A percentile compares a stretch with the other conserved stretches of the same genome.
Evolutionary conservation across 768 basidiomycete species (phyloP).

Genomic region (Mrakia frigida): DNA sequence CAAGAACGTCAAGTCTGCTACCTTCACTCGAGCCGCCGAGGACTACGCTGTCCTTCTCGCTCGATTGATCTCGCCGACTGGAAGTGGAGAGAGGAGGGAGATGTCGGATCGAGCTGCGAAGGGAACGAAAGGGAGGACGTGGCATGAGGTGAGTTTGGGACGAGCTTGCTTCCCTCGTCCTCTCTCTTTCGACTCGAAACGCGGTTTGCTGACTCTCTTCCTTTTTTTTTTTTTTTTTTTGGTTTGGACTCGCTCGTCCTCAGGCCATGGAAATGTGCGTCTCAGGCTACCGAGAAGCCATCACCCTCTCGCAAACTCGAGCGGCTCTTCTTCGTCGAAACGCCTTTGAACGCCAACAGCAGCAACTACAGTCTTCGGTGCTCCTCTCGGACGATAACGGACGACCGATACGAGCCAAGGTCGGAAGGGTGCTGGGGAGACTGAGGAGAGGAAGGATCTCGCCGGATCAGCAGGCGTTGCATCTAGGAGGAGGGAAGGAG

Average conservation of each 20-base stretch:
- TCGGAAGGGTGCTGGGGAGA: conserved; percentile 25
- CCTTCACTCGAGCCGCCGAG: conserved; percentile 34
- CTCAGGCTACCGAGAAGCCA: conserved; percentile 43
- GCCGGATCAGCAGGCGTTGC: background rate
- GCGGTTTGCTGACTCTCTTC: background rate
- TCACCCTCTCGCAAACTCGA: conserved; percentile 29
- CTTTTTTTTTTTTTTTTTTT: background rate
- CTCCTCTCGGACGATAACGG: conserved; percentile 6
- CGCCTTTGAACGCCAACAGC: background rate
- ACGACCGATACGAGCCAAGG: conserved; percentile 21
- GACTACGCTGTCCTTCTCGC: conserved; percentile 40
- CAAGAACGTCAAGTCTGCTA: conserved; percentile 23
- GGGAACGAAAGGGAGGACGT: conserved; percentile 43
- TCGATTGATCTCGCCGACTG: conserved; percentile 22
- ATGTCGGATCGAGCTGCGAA: conserved; percentile 40
- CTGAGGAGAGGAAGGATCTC: conserved; percentile 17
- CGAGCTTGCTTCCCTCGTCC: background rate
- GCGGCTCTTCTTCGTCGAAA: conserved; percentile 14
- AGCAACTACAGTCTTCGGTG: background rate
- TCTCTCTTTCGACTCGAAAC: background rate
- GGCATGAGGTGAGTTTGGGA: conserved; percentile 43
- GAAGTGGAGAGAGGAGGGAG: conserved; percentile 32
- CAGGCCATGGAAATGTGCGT: conserved; percentile 42
- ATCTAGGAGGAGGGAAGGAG: background rate
- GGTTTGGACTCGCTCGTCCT: too few relatives aligned